Percentiles rank a stretch among this genome's conserved stretches.
Conservation (phyloP, 2,329 filamentous ascomycete species). For the Chrysoporthe austroafricana region DNA sequence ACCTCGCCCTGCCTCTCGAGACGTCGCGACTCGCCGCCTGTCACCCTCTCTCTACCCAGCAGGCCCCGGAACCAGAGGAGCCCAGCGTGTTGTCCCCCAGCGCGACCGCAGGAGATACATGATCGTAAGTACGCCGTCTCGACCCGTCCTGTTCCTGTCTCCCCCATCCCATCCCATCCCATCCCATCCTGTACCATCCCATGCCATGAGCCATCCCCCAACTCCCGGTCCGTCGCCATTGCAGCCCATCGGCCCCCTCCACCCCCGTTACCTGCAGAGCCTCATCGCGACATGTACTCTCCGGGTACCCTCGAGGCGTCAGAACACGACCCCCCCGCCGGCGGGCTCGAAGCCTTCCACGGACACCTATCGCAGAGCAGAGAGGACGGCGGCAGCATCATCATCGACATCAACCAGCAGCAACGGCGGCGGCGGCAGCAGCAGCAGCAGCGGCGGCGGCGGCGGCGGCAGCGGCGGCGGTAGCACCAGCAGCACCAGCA, state of each 20-base stretch:
- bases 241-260: not conserved
- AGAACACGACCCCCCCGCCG: not conserved
- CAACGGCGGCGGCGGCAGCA: not conserved
- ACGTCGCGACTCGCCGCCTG: not conserved
- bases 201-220: not conserved
- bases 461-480: not conserved
- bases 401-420: not conserved
- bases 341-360: not conserved
- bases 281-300: slow-evolving; percentile 16
- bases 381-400: not conserved
- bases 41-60: not conserved
- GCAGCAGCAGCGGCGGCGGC: not conserved
- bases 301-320: slow-evolving; percentile 1
- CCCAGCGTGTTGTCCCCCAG: slow-evolving; percentile 11
- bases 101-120: not conserved
- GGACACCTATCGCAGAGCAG: not conserved
- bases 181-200: not conserved
- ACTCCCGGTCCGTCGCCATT: slow-evolving; percentile 4
- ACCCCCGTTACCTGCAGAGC: slow-evolving; percentile 13
- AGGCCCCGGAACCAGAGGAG: not conserved
- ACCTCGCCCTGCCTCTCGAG: not conserved
- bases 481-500: not conserved
- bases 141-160: not conserved
- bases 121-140: slow-evolving; percentile 14
- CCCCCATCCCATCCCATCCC: not conserved